phyloP scores from a whole-genome alignment of 2,329 filamentous ascomycete species.

The Diaporthe capsici region DNA sequence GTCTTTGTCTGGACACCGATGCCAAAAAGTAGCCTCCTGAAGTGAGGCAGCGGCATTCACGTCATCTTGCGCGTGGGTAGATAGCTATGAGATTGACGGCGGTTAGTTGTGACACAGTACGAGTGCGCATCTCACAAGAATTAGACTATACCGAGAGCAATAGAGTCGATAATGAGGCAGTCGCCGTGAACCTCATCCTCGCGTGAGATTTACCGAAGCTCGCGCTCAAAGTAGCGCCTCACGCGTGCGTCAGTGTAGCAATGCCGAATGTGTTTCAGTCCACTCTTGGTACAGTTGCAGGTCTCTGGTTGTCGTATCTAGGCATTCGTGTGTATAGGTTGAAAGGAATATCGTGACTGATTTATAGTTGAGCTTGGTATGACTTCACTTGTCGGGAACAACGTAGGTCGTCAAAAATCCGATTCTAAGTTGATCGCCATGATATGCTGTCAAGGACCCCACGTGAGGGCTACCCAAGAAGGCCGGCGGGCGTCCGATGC shows the following conservation, averaged over 20 bases:
- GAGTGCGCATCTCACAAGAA: too few relatives aligned
- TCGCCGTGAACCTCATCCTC: neutral
- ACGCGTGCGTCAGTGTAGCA: neutral
- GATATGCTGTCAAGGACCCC: conserved; percentile 2
- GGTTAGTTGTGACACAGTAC: neutral
- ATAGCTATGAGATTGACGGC: neutral
- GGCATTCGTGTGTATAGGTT: neutral
- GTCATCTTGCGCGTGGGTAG: conserved; percentile 5
- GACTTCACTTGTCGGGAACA: neutral
- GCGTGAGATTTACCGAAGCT: conserved; percentile 4
- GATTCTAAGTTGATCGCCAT: neutral
- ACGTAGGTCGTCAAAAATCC: neutral
- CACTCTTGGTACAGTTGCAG: neutral
- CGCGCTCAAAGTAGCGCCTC: neutral
- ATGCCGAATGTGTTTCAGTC: neutral
- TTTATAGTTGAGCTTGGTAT: neutral
- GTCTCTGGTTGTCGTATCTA: neutral
- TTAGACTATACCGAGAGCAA: neutral
- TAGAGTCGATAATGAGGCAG: conserved; percentile 3
- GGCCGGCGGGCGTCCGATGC: conserved; percentile 18
- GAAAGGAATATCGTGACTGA: neutral
- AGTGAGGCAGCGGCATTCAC: neutral
- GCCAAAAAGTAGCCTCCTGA: neutral
- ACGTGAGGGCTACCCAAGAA: neutral
- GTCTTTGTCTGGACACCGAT: conserved; percentile 13